phyloP scores from a whole-genome alignment of 1,284 basidiomycete genomes.

The Boletus austroedulis region DNA sequence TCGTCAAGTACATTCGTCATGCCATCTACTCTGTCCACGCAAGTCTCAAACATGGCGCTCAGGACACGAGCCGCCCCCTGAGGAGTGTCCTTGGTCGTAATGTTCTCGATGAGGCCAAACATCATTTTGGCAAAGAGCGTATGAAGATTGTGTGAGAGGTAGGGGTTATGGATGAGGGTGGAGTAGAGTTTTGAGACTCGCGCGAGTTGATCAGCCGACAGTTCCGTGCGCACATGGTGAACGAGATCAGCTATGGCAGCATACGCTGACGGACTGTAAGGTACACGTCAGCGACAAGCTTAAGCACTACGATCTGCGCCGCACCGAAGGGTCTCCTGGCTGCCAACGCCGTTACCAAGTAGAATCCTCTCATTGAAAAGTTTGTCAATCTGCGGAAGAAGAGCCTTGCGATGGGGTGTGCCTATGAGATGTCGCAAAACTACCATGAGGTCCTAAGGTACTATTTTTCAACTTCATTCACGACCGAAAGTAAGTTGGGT shows the following conservation, averaged over 20 bases:
- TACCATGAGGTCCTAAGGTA: constrained; percentile 81
- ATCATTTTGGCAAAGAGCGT: constrained; percentile 94
- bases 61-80: constrained; percentile 69
- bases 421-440: constrained; percentile 90
- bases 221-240: constrained; percentile 86
- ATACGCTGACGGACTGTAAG: constrained; percentile 74
- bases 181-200: constrained; percentile 86
- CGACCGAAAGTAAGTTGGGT: neutral
- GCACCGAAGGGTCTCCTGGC: constrained; percentile 81
- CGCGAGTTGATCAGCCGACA: constrained; percentile 76
- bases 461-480: neutral
- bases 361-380: constrained; percentile 91
- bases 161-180: constrained; percentile 87
- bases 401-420: constrained; percentile 76
- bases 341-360: constrained; percentile 78
- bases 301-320: constrained; percentile 16
- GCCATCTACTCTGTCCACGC: constrained; percentile 84
- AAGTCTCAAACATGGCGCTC: constrained; percentile 77
- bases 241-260: constrained; percentile 92
- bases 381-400: constrained; percentile 86
- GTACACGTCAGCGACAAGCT: constrained; percentile 10
- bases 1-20: constrained; percentile 70
- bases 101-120: constrained; percentile 85
- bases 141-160: constrained; percentile 80
- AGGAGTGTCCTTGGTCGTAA: constrained; percentile 71